Evolutionary conservation across 2,329 filamentous ascomycete genomes (phyloP).

Genomic region (Colletotrichum tropicale): DNA sequence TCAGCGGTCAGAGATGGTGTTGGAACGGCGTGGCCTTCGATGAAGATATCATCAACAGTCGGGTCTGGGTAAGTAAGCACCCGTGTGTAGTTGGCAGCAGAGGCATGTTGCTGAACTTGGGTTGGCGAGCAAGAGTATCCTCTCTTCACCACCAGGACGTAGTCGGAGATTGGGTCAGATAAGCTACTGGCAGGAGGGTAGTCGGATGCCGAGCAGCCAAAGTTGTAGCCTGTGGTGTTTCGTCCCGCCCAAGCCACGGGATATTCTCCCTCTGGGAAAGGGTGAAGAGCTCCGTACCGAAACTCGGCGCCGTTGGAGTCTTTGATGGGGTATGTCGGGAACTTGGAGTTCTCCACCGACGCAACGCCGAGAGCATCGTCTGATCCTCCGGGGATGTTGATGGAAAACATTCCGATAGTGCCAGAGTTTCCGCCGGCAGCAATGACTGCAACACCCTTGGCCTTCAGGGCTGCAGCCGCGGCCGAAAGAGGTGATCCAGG

Average conservation of each 20-base stretch:
- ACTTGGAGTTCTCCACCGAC: constrained; percentile 51
- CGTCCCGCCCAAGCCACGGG: neutral
- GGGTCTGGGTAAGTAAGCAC: constrained; percentile 17
- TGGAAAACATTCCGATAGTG: constrained; percentile 49
- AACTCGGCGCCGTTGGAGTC: neutral
- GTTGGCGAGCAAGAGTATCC: neutral
- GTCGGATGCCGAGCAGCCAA: constrained; percentile 1
- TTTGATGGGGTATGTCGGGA: constrained; percentile 3
- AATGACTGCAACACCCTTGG: constrained; percentile 55
- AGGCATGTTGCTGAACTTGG: neutral
- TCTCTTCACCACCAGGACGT: neutral
- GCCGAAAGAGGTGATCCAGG: constrained; percentile 30
- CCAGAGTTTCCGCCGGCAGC: constrained; percentile 58
- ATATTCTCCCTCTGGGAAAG: constrained; percentile 3
- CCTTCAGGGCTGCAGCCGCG: constrained; percentile 54
- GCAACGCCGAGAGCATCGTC: constrained; percentile 51
- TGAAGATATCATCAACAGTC: neutral
- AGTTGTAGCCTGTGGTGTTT: neutral
- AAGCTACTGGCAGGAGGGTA: neutral
- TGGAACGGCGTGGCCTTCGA: constrained; percentile 8
- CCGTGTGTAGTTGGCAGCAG: constrained; percentile 1
- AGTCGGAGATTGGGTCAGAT: neutral
- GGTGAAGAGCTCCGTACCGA: constrained; percentile 11
- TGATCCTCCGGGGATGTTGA: constrained; percentile 52
- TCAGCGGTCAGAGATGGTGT: neutral